A percentile compares a stretch with the other conserved stretches of the same genome.
Evolutionary conservation across 2,329 filamentous ascomycete species (phyloP).

Genomic region (Zasmidium citrigriseum): DNA sequence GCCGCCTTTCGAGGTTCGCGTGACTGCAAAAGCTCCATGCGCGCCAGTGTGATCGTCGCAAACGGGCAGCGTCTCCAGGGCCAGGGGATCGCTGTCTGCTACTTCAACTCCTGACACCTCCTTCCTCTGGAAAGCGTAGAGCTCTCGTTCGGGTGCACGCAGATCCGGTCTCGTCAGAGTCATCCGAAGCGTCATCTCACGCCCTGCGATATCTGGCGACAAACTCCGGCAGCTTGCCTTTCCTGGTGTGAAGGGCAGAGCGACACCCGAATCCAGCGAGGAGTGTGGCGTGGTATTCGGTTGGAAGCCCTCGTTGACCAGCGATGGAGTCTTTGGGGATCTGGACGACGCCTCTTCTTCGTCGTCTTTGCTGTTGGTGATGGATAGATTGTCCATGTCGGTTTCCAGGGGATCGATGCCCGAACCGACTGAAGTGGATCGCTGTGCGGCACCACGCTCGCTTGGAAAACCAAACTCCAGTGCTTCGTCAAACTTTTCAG

Average conservation of each 20-base stretch:
- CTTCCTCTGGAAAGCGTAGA: conserved; percentile 57
- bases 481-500: conserved; percentile 93
- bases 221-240: conserved; percentile 15
- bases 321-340: conserved; percentile 13
- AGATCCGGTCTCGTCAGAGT: conserved; percentile 89
- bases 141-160: conserved; percentile 69
- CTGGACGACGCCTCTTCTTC: conserved; percentile 11
- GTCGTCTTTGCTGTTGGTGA: conserved; percentile 15
- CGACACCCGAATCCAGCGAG: conserved; percentile 39
- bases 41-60: conserved; percentile 38
- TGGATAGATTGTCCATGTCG: conserved; percentile 15
- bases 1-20: conserved; percentile 11
- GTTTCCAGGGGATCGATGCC: conserved; percentile 5
- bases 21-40: conserved; percentile 48
- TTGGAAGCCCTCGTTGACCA: conserved; percentile 6
- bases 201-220: conserved; percentile 31
- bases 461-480: conserved; percentile 86
- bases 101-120: conserved; percentile 24
- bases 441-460: conserved; percentile 5
- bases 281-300: conserved; percentile 28
- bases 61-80: conserved; percentile 54
- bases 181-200: conserved; percentile 96
- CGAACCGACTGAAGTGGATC: conserved; percentile 22
- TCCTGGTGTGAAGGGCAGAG: conserved; percentile 12
- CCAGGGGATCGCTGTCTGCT: conserved; percentile 51